These are phyloP conservation scores for Stevia rebaudiana DNA, from an alignment of 140 eudicot genomes.

Conservation along the genomic window DNA sequence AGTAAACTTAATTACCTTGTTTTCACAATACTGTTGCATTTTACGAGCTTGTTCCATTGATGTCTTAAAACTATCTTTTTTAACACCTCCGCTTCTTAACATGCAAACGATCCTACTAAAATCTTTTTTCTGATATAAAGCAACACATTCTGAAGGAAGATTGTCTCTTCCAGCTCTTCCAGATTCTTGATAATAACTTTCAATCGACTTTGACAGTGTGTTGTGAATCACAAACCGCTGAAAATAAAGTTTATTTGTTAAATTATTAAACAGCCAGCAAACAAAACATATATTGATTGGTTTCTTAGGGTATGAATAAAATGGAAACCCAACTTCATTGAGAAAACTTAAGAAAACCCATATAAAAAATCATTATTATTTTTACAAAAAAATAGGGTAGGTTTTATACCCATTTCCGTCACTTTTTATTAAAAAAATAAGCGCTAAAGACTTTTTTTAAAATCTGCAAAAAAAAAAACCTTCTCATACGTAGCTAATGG, in stretches of 20 bases:
- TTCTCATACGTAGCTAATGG: no score
- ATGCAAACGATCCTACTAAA: slow-evolving; percentile 89
- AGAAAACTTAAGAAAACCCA: no score
- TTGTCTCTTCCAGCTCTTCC: slow-evolving; percentile 98
- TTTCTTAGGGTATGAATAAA: no score
- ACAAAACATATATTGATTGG: no score
- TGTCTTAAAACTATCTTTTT: slow-evolving; percentile 51
- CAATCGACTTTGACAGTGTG: slow-evolving; percentile 91
- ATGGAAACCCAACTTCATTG: no score
- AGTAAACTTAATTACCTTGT: slow-evolving; percentile 48
- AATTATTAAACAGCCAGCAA: neutral
- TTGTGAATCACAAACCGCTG: slow-evolving; percentile 97
- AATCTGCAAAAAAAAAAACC: no score
- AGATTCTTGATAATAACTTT: slow-evolving; percentile 97
- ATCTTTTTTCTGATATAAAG: slow-evolving; percentile 85
- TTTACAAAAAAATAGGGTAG: no score
- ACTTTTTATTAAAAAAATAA: no score
- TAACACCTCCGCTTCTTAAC: slow-evolving; percentile 72
- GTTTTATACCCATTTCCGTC: no score
- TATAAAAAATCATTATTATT: no score
- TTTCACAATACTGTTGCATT: slow-evolving; percentile 84
- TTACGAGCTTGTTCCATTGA: slow-evolving; percentile 93
- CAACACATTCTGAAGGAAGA: slow-evolving; percentile 64
- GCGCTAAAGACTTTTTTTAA: no score
- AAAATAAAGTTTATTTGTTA: slow-evolving; percentile 14